A percentile compares a stretch with the other conserved stretches of the same genome.
Conservation (phyloP, 2,329 filamentous ascomycete species). For the Aspergillus sp. region DNA sequence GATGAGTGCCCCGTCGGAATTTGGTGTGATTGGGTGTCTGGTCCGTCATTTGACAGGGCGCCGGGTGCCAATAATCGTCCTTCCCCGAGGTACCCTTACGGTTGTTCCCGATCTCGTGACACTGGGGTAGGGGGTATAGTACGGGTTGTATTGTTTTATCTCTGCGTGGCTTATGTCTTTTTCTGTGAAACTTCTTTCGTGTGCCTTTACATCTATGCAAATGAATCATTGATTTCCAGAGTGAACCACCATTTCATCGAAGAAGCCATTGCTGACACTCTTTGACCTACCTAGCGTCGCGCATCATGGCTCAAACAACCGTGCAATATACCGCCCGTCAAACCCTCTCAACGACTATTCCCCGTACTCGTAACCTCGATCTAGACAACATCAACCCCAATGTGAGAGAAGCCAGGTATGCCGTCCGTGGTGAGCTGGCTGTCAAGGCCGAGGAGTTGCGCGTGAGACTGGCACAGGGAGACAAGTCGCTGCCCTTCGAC, state of each 20-base stretch:
- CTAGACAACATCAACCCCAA: slow-evolving; percentile 88
- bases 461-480: slow-evolving; percentile 54
- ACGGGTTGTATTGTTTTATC: too few species aligned
- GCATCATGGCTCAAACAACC: slow-evolving; percentile 21
- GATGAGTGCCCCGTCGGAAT: slow-evolving; percentile 14
- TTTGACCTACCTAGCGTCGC: slow-evolving; percentile 12
- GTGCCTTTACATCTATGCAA: too few species aligned
- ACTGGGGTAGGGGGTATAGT: too few species aligned
- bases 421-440: slow-evolving; percentile 90
- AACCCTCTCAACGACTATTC: slow-evolving; percentile 40
- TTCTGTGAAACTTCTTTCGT: too few species aligned
- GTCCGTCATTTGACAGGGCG: too few species aligned
- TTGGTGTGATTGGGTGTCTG: slow-evolving; percentile 3
- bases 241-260: too few species aligned
- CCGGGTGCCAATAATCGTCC: too few species aligned
- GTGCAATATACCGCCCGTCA: slow-evolving; percentile 24
- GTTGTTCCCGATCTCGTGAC: too few species aligned
- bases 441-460: slow-evolving; percentile 90
- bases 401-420: slow-evolving; percentile 83
- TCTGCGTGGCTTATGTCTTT: too few species aligned
- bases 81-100: too few species aligned
- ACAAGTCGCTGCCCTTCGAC: slow-evolving; percentile 67
- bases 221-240: too few species aligned
- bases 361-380: slow-evolving; percentile 49
- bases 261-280: not conserved